phyloP scores from a whole-genome alignment of 2,329 filamentous ascomycete species.

The Clonostachys rhizophaga region DNA sequence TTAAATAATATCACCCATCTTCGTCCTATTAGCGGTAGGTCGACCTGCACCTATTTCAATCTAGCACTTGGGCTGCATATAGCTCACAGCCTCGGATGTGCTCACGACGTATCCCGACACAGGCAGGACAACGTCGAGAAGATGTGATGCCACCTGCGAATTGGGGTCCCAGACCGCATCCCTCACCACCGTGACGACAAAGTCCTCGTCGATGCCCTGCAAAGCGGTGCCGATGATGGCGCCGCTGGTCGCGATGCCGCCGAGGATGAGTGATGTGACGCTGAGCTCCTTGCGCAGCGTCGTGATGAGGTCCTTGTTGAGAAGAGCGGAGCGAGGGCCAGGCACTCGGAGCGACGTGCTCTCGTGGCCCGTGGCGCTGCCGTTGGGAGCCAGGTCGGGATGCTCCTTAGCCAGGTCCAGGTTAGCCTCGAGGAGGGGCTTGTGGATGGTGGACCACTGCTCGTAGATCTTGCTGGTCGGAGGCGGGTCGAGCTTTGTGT shows the following conservation, averaged over 20 bases:
- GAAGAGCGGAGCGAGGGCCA: background rate
- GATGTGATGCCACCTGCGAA: background rate
- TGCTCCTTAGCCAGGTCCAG: background rate
- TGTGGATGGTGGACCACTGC: background rate
- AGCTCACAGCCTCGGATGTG: background rate
- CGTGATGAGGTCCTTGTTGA: background rate
- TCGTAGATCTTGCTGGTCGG: background rate
- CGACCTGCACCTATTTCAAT: too few species aligned
- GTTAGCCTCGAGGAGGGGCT: background rate
- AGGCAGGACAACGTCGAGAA: background rate
- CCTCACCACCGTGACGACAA: background rate
- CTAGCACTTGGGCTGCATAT: too few species aligned
- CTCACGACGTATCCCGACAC: background rate
- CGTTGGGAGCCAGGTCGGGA: background rate
- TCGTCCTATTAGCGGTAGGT: too few species aligned
- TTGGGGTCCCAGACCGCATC: background rate
- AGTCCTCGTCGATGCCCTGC: background rate
- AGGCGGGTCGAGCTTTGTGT: background rate
- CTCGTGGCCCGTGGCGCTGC: background rate
- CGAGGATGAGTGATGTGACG: background rate
- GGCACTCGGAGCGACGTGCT: background rate
- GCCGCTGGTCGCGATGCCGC: background rate
- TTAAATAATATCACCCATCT: too few species aligned
- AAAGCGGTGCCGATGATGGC: background rate
- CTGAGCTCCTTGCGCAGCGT: background rate